Conservation (phyloP, 208 protist genomes). For the Novymonas esmeraldas region DNA sequence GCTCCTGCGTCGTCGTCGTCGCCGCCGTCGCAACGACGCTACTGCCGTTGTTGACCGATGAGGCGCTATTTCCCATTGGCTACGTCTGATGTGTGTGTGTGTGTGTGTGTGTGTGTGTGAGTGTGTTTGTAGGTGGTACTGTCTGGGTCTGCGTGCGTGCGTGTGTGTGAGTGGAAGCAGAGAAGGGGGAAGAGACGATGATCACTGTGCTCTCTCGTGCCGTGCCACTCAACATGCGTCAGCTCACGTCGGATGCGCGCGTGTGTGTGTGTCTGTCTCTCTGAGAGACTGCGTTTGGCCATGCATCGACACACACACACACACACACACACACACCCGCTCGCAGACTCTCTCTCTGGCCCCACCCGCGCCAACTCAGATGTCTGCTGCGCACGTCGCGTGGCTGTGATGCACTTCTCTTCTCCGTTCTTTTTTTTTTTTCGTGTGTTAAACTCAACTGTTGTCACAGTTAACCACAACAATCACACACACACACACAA, state of each 20-base stretch:
- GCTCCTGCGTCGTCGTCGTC: background rate
- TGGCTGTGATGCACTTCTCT: too few relatives aligned
- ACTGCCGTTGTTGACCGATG: background rate
- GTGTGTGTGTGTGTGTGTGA: background rate
- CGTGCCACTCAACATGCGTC: background rate
- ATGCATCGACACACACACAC: background rate
- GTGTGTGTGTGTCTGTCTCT: too few relatives aligned
- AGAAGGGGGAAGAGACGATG: background rate
- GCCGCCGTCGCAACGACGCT: slow-evolving; percentile 13
- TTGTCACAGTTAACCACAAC: too few relatives aligned
- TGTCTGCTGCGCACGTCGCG: too few relatives aligned
- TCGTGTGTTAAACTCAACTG: too few relatives aligned
- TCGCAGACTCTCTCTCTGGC: too few relatives aligned
- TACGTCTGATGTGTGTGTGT: background rate
- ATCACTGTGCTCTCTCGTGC: too few relatives aligned
- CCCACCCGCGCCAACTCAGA: too few relatives aligned
- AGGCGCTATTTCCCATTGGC: slow-evolving; percentile 15
- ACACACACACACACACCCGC: too few relatives aligned
- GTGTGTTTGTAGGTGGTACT: background rate
- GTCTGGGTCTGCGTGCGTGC: background rate
- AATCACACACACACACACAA: too few relatives aligned
- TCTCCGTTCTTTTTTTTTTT: too few relatives aligned
- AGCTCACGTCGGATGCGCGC: background rate
- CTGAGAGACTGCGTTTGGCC: background rate
- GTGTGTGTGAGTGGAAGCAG: background rate